Evolutionary conservation across 345 rosid species (phyloP).

Genomic region (Passiflora organensis): DNA sequence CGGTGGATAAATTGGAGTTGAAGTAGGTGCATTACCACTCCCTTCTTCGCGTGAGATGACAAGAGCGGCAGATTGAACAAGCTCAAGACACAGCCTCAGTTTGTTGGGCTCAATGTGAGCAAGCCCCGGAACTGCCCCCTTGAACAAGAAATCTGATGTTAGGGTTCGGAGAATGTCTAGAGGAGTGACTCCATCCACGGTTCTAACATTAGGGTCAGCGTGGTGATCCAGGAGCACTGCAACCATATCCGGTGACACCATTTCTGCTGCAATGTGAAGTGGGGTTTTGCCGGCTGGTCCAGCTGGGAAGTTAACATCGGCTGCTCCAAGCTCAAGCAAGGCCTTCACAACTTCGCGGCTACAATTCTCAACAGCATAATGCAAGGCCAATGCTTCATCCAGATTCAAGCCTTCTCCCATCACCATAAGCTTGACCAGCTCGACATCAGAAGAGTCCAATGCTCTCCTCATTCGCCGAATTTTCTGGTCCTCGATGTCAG

Average conservation of each 20-base stretch:
- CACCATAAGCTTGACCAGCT: slow-evolving; percentile 94
- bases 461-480: slow-evolving; percentile 92
- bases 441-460: slow-evolving; percentile 90
- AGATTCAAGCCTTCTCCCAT: slow-evolving; percentile 99
- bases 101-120: slow-evolving; percentile 94
- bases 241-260: slow-evolving; percentile 99
- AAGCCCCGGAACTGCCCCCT: slow-evolving; percentile 94
- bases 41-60: slow-evolving; percentile 98
- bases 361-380: slow-evolving; percentile 94
- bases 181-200: slow-evolving; percentile 92
- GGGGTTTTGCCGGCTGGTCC: slow-evolving; percentile 92
- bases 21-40: slow-evolving; percentile 37
- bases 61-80: slow-evolving; percentile 96
- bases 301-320: slow-evolving; percentile 89
- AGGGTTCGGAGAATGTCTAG: slow-evolving; percentile 85
- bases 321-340: slow-evolving; percentile 95
- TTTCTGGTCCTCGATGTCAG: slow-evolving; percentile 90
- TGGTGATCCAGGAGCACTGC: slow-evolving; percentile 93
- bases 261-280: slow-evolving; percentile 89
- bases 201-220: slow-evolving; percentile 87
- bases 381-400: slow-evolving; percentile 86
- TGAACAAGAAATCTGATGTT: slow-evolving; percentile 97
- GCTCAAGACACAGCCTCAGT: slow-evolving; percentile 90
- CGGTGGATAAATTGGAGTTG: slow-evolving; percentile 50
- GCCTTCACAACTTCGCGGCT: slow-evolving; percentile 98